These are phyloP conservation scores for Schoenoplectus tabernaemontani DNA, from an alignment of 202 grass and related monocot genomes.

Conservation along the genomic window DNA sequence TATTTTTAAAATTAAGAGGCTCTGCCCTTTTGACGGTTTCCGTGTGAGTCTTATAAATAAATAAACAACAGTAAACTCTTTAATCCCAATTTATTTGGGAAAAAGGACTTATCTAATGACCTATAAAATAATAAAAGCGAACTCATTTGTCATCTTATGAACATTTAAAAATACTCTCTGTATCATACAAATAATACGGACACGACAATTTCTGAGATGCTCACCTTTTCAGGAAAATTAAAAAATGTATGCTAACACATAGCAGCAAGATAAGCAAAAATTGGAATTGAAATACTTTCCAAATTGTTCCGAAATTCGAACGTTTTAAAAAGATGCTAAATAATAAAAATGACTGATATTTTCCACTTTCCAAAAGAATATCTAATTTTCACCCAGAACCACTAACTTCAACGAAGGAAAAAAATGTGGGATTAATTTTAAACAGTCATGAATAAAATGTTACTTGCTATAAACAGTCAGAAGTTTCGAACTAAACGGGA, in stretches of 20 bases:
- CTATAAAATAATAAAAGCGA: background rate
- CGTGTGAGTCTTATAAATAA: too few species aligned
- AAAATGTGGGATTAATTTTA: background rate
- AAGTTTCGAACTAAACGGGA: background rate
- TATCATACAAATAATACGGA: background rate
- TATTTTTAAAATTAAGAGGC: too few species aligned
- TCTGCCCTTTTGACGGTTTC: too few species aligned
- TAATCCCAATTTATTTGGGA: too few species aligned
- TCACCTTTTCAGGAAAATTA: background rate
- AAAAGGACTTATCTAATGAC: background rate
- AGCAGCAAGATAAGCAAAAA: background rate
- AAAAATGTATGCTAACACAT: background rate
- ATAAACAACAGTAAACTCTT: too few species aligned
- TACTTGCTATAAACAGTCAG: background rate
- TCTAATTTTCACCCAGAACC: background rate
- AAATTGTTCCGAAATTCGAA: background rate
- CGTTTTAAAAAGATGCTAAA: background rate
- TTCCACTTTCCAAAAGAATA: background rate
- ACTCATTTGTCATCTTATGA: constrained; percentile 6
- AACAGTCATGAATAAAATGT: background rate
- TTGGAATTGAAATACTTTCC: background rate
- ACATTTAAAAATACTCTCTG: background rate
- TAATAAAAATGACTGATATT: background rate
- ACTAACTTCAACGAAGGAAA: background rate
- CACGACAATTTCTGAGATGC: background rate